Evolutionary conservation across 306 rosid genomes (phyloP).

Genomic region (Lablab purpureus): DNA sequence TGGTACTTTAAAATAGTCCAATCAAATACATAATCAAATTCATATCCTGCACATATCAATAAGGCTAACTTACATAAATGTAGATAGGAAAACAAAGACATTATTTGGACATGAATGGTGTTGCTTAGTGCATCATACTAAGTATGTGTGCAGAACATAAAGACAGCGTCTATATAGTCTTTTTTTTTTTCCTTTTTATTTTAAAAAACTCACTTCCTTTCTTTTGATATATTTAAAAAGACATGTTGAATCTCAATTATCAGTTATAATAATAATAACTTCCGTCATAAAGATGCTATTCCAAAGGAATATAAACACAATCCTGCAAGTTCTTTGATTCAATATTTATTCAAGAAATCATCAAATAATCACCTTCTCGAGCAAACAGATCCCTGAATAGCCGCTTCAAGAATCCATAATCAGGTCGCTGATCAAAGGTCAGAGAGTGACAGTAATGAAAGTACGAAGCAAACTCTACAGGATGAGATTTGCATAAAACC

Average conservation of each 20-base stretch:
- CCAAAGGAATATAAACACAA: not conserved
- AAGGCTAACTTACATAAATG: constrained; percentile 14
- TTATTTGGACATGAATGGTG: constrained; percentile 22
- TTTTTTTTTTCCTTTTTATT: not conserved
- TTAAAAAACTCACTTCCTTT: not conserved
- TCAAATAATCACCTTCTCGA: constrained; percentile 74
- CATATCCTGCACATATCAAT: constrained; percentile 68
- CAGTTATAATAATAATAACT: not conserved
- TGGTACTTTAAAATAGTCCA: constrained; percentile 92
- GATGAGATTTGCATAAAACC: constrained; percentile 94
- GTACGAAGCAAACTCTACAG: constrained; percentile 97
- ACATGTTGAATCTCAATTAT: not conserved
- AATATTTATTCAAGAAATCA: not conserved
- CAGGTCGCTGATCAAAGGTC: constrained; percentile 97
- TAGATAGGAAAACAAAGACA: constrained; percentile 9
- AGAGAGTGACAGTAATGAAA: constrained; percentile 93
- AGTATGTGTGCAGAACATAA: not conserved
- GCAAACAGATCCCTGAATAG: constrained; percentile 86
- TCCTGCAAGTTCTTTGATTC: constrained; percentile 6
- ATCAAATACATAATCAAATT: constrained; percentile 85
- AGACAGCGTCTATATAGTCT: not conserved
- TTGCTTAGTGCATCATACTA: constrained; percentile 6
- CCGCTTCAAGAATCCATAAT: constrained; percentile 96
- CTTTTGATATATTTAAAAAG: constrained; percentile 1
- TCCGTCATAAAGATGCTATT: not conserved